Evolutionary conservation across 2,329 filamentous ascomycete genomes (phyloP).

Genomic region (Aspergillus texensis): DNA sequence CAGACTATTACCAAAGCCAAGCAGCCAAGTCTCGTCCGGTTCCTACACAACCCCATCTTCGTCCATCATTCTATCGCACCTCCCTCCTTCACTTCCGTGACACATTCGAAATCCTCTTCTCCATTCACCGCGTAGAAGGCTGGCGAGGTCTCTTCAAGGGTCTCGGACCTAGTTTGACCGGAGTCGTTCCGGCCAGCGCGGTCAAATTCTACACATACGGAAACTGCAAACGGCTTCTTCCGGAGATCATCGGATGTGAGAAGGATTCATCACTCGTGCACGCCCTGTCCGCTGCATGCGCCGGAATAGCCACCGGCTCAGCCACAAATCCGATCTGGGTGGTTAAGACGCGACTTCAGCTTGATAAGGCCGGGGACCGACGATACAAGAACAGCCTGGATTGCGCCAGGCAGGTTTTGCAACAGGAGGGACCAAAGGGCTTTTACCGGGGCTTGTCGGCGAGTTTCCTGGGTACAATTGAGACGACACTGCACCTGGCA

Average conservation of each 20-base stretch:
- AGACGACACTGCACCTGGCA: conserved; percentile 40
- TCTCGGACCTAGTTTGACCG: conserved; percentile 41
- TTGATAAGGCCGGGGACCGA: conserved; percentile 40
- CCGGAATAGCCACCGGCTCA: conserved; percentile 39
- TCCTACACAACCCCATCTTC: conserved; percentile 58
- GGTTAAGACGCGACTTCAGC: conserved; percentile 72
- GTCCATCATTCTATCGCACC: conserved; percentile 56
- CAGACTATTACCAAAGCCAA: conserved; percentile 81
- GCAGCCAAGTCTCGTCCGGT: conserved; percentile 60
- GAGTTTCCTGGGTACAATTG: conserved; percentile 49
- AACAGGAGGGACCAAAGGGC: conserved; percentile 79
- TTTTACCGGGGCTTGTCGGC: conserved; percentile 89
- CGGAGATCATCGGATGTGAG: conserved; percentile 29
- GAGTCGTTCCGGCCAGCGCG: conserved; percentile 43
- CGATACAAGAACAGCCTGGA: conserved; percentile 67
- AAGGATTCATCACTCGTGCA: conserved; percentile 37
- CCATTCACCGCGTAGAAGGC: conserved; percentile 41
- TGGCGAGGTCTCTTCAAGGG: conserved; percentile 42
- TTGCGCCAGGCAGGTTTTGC: conserved; percentile 70
- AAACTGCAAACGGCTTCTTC: conserved; percentile 40
- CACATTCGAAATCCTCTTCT: conserved; percentile 38
- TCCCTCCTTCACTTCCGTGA: conserved; percentile 56
- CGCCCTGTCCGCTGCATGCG: conserved; percentile 37
- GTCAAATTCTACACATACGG: conserved; percentile 45
- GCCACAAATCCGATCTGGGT: conserved; percentile 45